Percentiles rank a stretch among this genome's conserved stretches.
Conservation (phyloP, 768 basidiomycete species). For the Mycena olivaceomarginata region DNA sequence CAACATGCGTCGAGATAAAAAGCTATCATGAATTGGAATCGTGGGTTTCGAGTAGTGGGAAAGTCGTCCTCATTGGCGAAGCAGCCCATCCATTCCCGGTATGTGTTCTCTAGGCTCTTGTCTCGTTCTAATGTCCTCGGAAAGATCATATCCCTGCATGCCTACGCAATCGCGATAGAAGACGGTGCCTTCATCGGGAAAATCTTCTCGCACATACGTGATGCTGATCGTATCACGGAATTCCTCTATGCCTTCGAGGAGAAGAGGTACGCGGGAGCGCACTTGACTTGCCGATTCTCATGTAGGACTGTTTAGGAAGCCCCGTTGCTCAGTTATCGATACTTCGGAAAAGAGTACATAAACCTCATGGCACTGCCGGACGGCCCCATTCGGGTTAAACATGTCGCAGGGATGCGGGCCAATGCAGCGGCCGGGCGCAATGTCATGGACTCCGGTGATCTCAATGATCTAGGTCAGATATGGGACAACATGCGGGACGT, state of each 20-base stretch:
- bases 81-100: constrained; percentile 39
- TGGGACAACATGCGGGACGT: constrained; percentile 40
- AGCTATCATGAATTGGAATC: constrained; percentile 12
- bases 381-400: constrained; percentile 19
- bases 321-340: constrained; percentile 31
- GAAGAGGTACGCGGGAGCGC: constrained; percentile 11
- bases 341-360: constrained; percentile 24
- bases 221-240: constrained; percentile 28
- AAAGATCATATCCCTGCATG: constrained; percentile 31
- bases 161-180: constrained; percentile 36
- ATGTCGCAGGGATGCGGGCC: constrained; percentile 34
- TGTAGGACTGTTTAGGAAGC: constrained; percentile 5
- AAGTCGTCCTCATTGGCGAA: constrained; percentile 18
- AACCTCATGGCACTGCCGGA: constrained; percentile 34
- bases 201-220: constrained; percentile 38
- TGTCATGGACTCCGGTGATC: constrained; percentile 33
- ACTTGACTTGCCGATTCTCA: neutral
- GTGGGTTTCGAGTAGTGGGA: constrained; percentile 34
- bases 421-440: constrained; percentile 41
- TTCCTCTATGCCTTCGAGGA: constrained; percentile 37
- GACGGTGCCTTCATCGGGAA: constrained; percentile 39
- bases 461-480: constrained; percentile 18
- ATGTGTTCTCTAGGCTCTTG: neutral
- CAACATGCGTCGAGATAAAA: constrained; percentile 21
- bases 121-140: neutral